Evolutionary conservation across 1,139 yeast species (phyloP).

Genomic region (Pichia sp.): DNA sequence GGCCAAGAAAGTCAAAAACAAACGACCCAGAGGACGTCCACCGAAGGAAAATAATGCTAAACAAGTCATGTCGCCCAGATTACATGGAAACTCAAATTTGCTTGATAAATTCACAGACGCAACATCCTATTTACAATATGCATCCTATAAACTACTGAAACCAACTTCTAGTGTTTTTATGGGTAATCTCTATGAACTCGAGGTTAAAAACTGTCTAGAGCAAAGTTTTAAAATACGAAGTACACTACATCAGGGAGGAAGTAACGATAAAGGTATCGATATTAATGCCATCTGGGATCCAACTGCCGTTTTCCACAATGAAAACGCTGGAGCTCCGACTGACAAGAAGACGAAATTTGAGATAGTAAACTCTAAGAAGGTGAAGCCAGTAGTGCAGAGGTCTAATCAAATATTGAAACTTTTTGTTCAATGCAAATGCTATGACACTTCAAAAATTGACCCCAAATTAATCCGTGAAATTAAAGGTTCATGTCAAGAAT

Average conservation of each 20-base stretch:
- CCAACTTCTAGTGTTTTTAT: slow-evolving; percentile 48
- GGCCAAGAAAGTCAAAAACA: not conserved
- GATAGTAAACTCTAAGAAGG: slow-evolving; percentile 23
- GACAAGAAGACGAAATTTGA: slow-evolving; percentile 11
- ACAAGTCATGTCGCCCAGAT: not conserved
- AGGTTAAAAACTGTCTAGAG: slow-evolving; percentile 45
- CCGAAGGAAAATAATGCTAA: not conserved
- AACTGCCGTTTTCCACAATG: slow-evolving; percentile 26
- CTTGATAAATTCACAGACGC: slow-evolving; percentile 10
- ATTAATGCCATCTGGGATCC: slow-evolving; percentile 56
- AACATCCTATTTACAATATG: slow-evolving; percentile 32
- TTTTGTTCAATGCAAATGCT: slow-evolving; percentile 30
- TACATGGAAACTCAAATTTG: not conserved
- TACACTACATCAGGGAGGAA: slow-evolving; percentile 53
- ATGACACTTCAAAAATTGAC: slow-evolving; percentile 24
- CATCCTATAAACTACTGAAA: slow-evolving; percentile 29
- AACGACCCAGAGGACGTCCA: slow-evolving; percentile 17
- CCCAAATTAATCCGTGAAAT: slow-evolving; percentile 33
- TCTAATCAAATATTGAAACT: slow-evolving; percentile 19
- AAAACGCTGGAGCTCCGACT: slow-evolving; percentile 2
- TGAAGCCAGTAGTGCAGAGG: slow-evolving; percentile 30
- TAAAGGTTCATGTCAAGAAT: slow-evolving; percentile 30
- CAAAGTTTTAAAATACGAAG: slow-evolving; percentile 37
- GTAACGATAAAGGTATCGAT: slow-evolving; percentile 72
- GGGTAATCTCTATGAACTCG: slow-evolving; percentile 68